Base-by-base conservation (phyloP, 208 protist species). In the Acanthamoeba lugdunensis region DNA sequence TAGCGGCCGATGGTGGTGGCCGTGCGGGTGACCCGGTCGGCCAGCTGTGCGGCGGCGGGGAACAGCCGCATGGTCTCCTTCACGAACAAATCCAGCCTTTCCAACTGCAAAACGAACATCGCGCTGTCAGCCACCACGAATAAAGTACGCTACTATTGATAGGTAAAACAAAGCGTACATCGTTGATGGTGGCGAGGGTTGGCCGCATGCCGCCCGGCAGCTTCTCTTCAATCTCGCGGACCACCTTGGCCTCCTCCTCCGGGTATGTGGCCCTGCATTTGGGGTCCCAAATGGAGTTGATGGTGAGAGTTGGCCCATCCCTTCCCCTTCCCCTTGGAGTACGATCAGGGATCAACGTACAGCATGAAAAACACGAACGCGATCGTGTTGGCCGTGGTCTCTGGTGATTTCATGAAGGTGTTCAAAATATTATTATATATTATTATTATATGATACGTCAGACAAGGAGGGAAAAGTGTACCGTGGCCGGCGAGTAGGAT, bases 21-120 rank as follows among this genome's bases (percentile, higher is more conserved):
- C 33, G 14, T 14, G 37, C 23, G 61, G 18, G 41, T 52, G n/a
- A 90, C 41, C 7, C 85, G 4, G 16, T 90, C 85, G 41, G 85
- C 85, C 25, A 90, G 45, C 85, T 90, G 85, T 18, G 63, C 85
- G 2, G 85, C 85, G 6, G 85, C 61, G 4, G 85, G 85, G n/a
- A 58, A 90, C 33, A 90, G 54, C 58, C 85, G 54, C 85, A 90
- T 90, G 61, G 61, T 75, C 48, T 90, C 85, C 61, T 90, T 90
- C 33, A 90, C 37, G 61, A 90, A 90, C 61, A 90, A 41, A 21
- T 90, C 85, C 28, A 90, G 23, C 4, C 37, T 25, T 25, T 90
- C 85, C 61, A 90, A 2, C 63, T 90, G 25, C n/a, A 63, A 16
- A 87, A 1, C 1, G 3, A 25, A 3, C 58, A 16, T 65, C 23